Conservation (phyloP, 2,329 filamentous ascomycete species). For the Chaetothyriales sp. region DNA sequence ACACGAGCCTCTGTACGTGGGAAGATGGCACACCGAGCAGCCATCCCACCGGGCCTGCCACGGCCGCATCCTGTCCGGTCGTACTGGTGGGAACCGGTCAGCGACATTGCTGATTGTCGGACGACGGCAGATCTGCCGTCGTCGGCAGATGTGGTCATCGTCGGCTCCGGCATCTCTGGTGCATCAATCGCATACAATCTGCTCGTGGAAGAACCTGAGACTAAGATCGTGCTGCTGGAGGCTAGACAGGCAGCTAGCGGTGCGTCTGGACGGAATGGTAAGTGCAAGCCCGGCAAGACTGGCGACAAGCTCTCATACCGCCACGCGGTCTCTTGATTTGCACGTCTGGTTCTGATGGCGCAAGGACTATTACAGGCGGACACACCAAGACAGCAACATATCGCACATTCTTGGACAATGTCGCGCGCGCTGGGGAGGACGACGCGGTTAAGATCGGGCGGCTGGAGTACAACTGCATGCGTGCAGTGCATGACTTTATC, state of each 20-base stretch:
- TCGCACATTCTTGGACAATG: conserved; percentile 39
- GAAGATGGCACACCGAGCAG: neutral
- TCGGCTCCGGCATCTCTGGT: conserved; percentile 29
- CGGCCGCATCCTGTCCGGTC: conserved; percentile 24
- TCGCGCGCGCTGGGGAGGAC: conserved; percentile 31
- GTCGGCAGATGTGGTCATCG: conserved; percentile 23
- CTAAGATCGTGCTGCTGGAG: conserved; percentile 28
- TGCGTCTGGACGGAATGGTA: conserved; percentile 21
- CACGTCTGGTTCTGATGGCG: too few species aligned
- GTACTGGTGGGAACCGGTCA: conserved; percentile 22
- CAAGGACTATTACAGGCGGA: conserved; percentile 21
- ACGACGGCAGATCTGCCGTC: conserved; percentile 16
- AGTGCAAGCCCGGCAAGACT: too few species aligned
- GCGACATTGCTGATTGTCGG: conserved; percentile 17
- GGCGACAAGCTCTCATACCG: too few species aligned
- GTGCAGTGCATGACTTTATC: conserved; percentile 43
- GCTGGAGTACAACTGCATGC: conserved; percentile 41
- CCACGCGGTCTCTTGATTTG: neutral
- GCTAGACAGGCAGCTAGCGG: conserved; percentile 27
- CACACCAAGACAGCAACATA: conserved; percentile 39
- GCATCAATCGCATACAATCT: conserved; percentile 23
- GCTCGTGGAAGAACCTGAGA: conserved; percentile 1
- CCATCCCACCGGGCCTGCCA: conserved; percentile 22
- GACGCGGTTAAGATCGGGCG: conserved; percentile 39
- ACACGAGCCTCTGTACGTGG: too few species aligned